phyloP scores from a whole-genome alignment of 192 early-diverging fungal species.

The Dispira simplex region DNA sequence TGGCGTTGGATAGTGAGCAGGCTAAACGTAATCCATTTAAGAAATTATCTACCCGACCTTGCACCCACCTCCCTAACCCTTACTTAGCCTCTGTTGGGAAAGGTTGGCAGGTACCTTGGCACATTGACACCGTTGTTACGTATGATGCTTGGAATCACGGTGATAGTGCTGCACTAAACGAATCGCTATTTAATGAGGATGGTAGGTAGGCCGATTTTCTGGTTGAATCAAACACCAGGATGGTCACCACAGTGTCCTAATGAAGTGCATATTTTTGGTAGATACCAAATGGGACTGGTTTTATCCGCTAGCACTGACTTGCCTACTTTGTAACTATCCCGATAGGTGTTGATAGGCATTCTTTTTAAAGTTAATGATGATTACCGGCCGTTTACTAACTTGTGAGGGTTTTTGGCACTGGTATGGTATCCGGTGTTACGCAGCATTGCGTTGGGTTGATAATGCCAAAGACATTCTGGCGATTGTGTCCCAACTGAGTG shows the following conservation, averaged over 20 bases:
- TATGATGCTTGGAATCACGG: conserved; percentile 28
- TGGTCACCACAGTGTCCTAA: not conserved
- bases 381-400: not conserved
- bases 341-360: not conserved
- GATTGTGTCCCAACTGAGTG: conserved; percentile 16
- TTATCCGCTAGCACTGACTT: too few relatives aligned
- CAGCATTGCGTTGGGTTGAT: conserved; percentile 13
- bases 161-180: conserved; percentile 25
- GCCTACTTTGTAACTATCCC: not conserved
- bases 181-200: not conserved
- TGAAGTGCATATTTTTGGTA: too few relatives aligned
- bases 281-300: too few relatives aligned
- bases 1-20: not conserved
- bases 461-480: conserved; percentile 22
- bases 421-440: not conserved
- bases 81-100: not conserved
- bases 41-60: not conserved
- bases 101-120: conserved; percentile 9
- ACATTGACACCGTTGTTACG: conserved; percentile 18
- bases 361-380: too few relatives aligned
- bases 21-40: too few relatives aligned
- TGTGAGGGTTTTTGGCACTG: not conserved
- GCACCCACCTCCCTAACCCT: too few relatives aligned
- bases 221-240: not conserved
- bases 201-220: conserved; percentile 1